Base-by-base conservation (phyloP, 805 yeast species). In the Torulaspora gathmanii region DNA sequence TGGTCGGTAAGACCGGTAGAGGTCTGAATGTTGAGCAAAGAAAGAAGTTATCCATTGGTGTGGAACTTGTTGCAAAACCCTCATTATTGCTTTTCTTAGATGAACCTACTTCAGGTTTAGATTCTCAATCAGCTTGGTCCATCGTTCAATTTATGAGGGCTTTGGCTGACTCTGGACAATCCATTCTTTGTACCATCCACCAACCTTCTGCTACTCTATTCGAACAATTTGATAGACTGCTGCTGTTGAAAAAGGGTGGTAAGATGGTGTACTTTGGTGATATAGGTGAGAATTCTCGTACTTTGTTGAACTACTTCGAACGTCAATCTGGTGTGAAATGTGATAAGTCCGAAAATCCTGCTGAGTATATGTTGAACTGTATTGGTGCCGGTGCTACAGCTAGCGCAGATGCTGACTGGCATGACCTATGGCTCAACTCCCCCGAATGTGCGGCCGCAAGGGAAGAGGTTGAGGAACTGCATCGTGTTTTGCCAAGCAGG, bases 371-470 rank as follows among this genome's bases (percentile, higher is more conserved):
- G 65, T 67, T 83, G 54, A 81, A 81, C 50, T 79, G 79, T 46
- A 81, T 85, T 63, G 91, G 91, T 49, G 90, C 91, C 27, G 90
- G 87, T 60, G 88, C 91, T 2, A 82, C 87, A 23, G 82, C 87
- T 3, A 58, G 68, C 43, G 77, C 74, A 13, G 57, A 65, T 25
- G 74, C 73, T 40, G 82, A 85, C 62, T 85, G 86, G 82, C 70
- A 71, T 61, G 77, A 80, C 9, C 70, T 76, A 10, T 85, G 93
- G 93, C 52, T 51, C 6, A 64, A 62, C 12, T 78, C 74, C 43
- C 75, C 65, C 26, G 80, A 78, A 61, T 77, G 71, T 60, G 60
- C 67, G 37, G 77, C 70, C 5, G 74, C 80, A 17, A 72, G 75
- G 50, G 64, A 57, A 3, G 86, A 80, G 57, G 74, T 82, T 50